Base-by-base conservation (phyloP, 2,329 filamentous ascomycete species). In the Exophiala sp. region DNA sequence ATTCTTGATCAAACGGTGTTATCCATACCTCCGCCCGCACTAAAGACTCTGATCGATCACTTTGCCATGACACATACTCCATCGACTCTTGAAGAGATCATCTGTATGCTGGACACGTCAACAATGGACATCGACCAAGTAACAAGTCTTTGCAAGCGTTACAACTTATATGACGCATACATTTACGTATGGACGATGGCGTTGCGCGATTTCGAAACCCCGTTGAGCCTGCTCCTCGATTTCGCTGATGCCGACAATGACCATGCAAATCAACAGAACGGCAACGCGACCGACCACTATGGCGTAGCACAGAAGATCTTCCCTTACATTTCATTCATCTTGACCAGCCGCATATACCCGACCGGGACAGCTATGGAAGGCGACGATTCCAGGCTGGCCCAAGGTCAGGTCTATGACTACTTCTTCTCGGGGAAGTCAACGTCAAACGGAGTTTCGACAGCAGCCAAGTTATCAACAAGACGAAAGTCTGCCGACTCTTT, bases 101-200 rank as follows among this genome's bases (percentile, higher is more conserved):
- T 99, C 32, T 97, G 92, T 68, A 86, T 92, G 60, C 86, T 99
- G 73, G 87, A 96, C 64, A 95, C 92, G 1, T 78, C 83, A 11
- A 96, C 91, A 0, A 85, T 99, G 67, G 95, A 99, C 68, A 85
- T 99, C 62, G 92, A 99, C 68, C 89, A 97, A 70, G 84, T 95
- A 54, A 96, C 92, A 0, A 81, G 82, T 10, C 77, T 99, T 20
- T 99, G 94, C 78, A 95, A 94, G 69, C 87, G 92, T 67, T 86
- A 97, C 69, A 84, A 87, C 61, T 80, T 99, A 3, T 99, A 96
- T 66, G 95, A 99, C 71, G 95, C 94, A 2, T 81, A 96, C 52
- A 91, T 95, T 40, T 96, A 97, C 68, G 88, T 99, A 51, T 99
- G 94, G 94, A 97, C 95, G 57, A 87, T 89, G 69, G 91, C 90